Evolutionary conservation across 495 filamentous ascomycete genomes (phyloP).

Genomic region (Pseudomonodictys pantanalensis): DNA sequence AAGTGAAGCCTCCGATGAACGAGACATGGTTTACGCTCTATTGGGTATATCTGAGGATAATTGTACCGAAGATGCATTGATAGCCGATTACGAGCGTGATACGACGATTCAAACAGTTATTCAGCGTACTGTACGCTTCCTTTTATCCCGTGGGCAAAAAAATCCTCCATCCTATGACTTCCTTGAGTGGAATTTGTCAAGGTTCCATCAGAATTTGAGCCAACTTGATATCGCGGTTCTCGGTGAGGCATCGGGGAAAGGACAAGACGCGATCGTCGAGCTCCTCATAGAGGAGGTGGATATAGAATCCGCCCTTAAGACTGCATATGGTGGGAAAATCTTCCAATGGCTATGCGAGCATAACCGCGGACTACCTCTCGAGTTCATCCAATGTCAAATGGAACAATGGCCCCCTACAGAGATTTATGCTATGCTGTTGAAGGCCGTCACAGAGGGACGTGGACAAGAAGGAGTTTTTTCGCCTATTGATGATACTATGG

Average conservation of each 20-base stretch:
- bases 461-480: no score
- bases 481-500: no score
- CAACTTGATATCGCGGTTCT: not conserved
- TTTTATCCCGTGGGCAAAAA: not conserved
- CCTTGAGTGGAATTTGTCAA: not conserved
- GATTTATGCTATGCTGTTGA: no score
- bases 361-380: no score
- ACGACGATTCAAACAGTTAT: slow-evolving; percentile 21
- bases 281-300: no score
- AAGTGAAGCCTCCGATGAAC: slow-evolving; percentile 36
- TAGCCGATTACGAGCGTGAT: slow-evolving; percentile 31
- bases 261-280: not conserved
- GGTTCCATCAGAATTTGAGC: not conserved
- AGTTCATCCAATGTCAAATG: no score
- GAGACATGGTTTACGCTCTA: slow-evolving; percentile 43
- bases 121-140: slow-evolving; percentile 12
- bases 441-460: no score
- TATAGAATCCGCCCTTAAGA: no score
- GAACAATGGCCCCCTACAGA: no score
- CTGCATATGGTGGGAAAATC: no score
- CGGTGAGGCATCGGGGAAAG: not conserved
- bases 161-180: not conserved
- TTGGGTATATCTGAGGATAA: slow-evolving; percentile 37
- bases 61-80: slow-evolving; percentile 15
- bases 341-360: no score